Evolutionary conservation across 2,329 filamentous ascomycete genomes (phyloP).

Genomic region (Fusarium gaditjirri): DNA sequence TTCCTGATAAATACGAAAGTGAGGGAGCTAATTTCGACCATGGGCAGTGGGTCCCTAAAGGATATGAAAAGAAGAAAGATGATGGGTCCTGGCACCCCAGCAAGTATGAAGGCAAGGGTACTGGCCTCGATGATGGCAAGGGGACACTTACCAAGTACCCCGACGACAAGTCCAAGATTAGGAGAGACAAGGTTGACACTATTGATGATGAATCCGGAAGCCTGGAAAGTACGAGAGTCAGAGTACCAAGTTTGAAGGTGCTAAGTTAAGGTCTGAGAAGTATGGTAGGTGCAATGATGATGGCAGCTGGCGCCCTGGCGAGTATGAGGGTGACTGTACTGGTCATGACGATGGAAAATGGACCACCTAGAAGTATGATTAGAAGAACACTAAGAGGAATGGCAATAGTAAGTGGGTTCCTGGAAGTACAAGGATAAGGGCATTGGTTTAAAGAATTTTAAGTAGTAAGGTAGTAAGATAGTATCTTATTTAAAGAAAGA

Average conservation of each 20-base stretch:
- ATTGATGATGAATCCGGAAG: background rate
- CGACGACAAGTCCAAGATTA: background rate
- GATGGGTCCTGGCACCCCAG: background rate
- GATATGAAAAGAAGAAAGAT: background rate
- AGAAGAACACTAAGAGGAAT: background rate
- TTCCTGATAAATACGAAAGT: background rate
- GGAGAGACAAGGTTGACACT: background rate
- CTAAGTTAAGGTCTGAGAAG: background rate
- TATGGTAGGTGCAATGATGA: background rate
- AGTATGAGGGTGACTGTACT: conserved; percentile 1
- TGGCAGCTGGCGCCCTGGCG: background rate
- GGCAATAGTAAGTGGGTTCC: background rate
- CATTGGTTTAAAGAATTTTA: background rate
- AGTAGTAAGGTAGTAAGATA: background rate
- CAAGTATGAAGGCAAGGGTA: conserved; percentile 10
- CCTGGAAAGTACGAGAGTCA: background rate
- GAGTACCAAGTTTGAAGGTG: background rate
- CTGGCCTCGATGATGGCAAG: background rate
- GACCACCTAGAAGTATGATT: background rate
- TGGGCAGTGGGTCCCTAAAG: accelerated
- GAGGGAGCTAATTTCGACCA: accelerated
- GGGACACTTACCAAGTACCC: background rate
- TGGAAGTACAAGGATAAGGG: conserved; percentile 1
- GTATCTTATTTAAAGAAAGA: background rate
- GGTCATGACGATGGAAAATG: background rate